A percentile compares a stretch with the other conserved stretches of the same genome.
Conservation (phyloP, 108 stramenopile genomes). For the Cylindrotheca closterium region DNA sequence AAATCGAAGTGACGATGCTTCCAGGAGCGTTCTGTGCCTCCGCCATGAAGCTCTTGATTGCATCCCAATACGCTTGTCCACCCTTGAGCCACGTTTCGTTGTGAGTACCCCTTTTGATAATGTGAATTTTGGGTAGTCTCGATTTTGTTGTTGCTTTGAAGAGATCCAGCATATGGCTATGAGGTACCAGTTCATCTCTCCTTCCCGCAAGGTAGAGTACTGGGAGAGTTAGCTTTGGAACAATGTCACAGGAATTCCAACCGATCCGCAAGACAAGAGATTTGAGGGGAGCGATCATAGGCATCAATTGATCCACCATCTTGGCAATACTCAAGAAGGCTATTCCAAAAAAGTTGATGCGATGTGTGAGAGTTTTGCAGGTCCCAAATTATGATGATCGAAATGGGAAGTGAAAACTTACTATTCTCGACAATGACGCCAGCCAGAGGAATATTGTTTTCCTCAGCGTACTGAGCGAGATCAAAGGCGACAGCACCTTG, state of each 20-base stretch:
- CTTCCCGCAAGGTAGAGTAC: constrained; percentile 88
- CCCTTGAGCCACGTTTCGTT: constrained; percentile 94
- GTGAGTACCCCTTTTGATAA: constrained; percentile 85
- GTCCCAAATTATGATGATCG: too few species aligned
- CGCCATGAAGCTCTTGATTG: constrained; percentile 39
- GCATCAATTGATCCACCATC: constrained; percentile 95
- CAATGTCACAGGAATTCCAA: constrained; percentile 77
- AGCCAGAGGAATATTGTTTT: constrained; percentile 45
- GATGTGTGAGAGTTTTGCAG: too few species aligned
- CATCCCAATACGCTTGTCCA: constrained; percentile 76
- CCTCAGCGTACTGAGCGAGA: constrained; percentile 68
- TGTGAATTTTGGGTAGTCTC: constrained; percentile 43
- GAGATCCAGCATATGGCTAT: constrained; percentile 83
- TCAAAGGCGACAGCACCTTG: constrained; percentile 86
- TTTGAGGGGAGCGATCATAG: constrained; percentile 84
- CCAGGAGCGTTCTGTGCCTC: constrained; percentile 15
- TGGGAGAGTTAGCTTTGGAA: constrained; percentile 49
- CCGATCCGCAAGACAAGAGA: constrained; percentile 75
- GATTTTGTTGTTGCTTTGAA: constrained; percentile 33
- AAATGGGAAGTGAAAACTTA: neutral
- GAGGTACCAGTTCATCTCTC: constrained; percentile 91
- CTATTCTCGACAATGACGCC: constrained; percentile 95
- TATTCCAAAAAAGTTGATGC: too few species aligned
- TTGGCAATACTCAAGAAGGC: constrained; percentile 84
- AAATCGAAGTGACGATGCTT: neutral